Evolutionary conservation across 169 alveolate genomes (phyloP).

Genomic region (Plasmodium vivax): DNA sequence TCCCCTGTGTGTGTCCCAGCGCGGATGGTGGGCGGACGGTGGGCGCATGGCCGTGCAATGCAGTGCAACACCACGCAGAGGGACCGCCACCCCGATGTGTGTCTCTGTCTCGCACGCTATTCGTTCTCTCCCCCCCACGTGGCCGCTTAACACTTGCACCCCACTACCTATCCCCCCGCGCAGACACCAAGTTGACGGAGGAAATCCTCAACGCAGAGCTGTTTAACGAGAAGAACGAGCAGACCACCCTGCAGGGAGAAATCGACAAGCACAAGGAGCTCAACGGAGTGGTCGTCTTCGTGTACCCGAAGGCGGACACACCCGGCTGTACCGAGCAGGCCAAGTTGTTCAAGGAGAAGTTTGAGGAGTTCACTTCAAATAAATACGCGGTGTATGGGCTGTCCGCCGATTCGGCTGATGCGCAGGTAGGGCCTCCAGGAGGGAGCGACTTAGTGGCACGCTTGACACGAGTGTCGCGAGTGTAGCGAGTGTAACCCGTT

Average conservation of each 20-base stretch:
- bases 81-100: neutral
- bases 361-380: constrained; percentile 42
- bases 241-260: constrained; percentile 68
- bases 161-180: neutral
- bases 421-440: neutral
- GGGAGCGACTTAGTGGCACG: neutral
- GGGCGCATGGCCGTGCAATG: no score
- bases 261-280: constrained; percentile 67
- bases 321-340: constrained; percentile 87
- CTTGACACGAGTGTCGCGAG: neutral
- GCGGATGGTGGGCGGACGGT: no score
- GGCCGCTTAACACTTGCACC: neutral
- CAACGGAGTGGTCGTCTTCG: constrained; percentile 83
- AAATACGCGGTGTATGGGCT: constrained; percentile 78
- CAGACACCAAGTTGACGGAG: constrained; percentile 75
- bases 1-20: neutral
- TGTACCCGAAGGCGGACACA: constrained; percentile 82
- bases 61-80: neutral
- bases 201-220: constrained; percentile 72
- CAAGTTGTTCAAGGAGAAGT: constrained; percentile 67
- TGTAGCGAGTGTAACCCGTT: neutral
- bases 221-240: constrained; percentile 66
- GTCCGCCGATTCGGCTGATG: constrained; percentile 78
- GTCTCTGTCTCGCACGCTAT: neutral
- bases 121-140: neutral